A percentile compares a stretch with the other conserved stretches of the same genome.
phyloP scores from a whole-genome alignment of 2,329 filamentous ascomycete genomes.

The Ceratocystis variospora region DNA sequence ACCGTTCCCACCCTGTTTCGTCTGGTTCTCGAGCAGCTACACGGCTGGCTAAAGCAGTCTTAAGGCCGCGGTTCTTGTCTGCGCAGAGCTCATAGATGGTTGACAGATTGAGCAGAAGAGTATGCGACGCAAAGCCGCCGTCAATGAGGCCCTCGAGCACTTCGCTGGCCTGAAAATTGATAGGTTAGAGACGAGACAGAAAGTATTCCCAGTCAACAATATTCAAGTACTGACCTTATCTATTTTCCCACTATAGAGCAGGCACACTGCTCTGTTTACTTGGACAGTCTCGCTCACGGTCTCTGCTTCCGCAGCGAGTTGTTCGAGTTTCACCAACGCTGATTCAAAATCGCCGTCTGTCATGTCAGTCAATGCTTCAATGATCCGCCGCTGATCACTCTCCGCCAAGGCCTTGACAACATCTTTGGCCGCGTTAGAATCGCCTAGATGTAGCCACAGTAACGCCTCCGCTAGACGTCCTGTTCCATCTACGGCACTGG shows the following conservation, averaged over 20 bases:
- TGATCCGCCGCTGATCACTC: conserved; percentile 33
- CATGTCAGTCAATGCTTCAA: conserved; percentile 61
- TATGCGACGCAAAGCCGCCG: conserved; percentile 54
- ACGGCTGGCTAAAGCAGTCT: conserved; percentile 55
- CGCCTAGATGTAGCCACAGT: conserved; percentile 65
- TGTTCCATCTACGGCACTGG: conserved; percentile 28
- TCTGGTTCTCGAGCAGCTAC: conserved; percentile 47
- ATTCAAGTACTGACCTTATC: conserved; percentile 41
- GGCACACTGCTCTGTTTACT: conserved; percentile 72
- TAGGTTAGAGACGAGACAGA: background rate
- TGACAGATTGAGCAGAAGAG: conserved; percentile 73
- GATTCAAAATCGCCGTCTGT: conserved; percentile 58
- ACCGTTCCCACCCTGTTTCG: conserved; percentile 53
- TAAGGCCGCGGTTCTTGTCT: conserved; percentile 56
- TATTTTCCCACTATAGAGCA: conserved; percentile 69
- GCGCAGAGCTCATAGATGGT: conserved; percentile 89
- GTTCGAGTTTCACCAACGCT: conserved; percentile 50
- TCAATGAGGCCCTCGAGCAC: conserved; percentile 54
- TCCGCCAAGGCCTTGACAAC: conserved; percentile 31
- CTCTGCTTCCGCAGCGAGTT: conserved; percentile 29
- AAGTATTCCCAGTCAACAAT: background rate
- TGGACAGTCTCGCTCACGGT: conserved; percentile 52
- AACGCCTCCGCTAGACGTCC: conserved; percentile 44
- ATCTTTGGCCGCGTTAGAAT: conserved; percentile 51
- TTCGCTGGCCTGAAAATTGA: conserved; percentile 40